Evolutionary conservation across 2,329 filamentous ascomycete genomes (phyloP), one percentile per base, ranked within the genome.

Genomic region (Seiridium unicorne): DNA sequence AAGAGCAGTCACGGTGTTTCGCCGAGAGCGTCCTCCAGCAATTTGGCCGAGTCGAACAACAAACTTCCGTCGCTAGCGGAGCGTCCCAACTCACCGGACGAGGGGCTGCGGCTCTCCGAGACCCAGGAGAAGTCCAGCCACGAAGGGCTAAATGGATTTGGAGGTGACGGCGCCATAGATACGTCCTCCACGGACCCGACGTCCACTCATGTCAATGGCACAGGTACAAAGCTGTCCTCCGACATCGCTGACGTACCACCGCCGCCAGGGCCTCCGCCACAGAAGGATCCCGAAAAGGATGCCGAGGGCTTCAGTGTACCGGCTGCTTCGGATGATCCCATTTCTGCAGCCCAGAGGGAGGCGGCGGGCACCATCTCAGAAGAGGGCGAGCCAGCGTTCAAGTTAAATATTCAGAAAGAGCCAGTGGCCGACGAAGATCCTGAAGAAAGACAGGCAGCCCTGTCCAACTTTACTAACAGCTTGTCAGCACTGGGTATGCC

Each of bases 371-470:
- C 44, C 6, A 81, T 74, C 55, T 79, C 76, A 10, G 86, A 88
- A 55, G 85, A 88, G 48, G 76, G 75, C 4, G 86, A 89, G n/a
- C 84, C 87, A 51, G 79, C 87, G 7, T 93, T 93, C 77, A 94
- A 91, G 73, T 82, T 96, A 57, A 92, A 87, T 70, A 96, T 96
- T 56, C 84, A 89, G 63, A 90, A 90, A 64, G 87, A 89, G 44
- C 91, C 92, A 0, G 90, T 95, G 26, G 84, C 85, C 3, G 90
- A 94, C 67, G 91, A 90, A 68, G 88, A 95, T 65, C 88, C 89
- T 1, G 87, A 89, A 61, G 91, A 88, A 51, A 87, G 89, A 69
- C 81, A 88, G 68, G 90, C 89, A 26, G 91, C 91, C 2, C 76
- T 94, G 55, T 89, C 90, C 3, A 93, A 84, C 68, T 88, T 95